Conservation (phyloP, 192 early-diverging fungal species). For the Coemansia sp. region DNA sequence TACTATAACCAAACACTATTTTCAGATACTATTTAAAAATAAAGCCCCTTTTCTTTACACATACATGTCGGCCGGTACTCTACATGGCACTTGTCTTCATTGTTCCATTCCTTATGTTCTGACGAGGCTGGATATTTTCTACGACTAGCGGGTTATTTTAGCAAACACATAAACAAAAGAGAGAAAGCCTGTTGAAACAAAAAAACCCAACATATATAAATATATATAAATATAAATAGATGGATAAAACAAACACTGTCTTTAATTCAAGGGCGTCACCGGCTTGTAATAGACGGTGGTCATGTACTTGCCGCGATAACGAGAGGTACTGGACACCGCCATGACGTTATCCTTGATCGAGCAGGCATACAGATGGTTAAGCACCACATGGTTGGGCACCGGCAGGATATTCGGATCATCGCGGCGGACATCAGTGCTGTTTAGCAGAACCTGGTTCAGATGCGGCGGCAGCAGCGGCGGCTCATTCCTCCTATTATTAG, state of each 20-base stretch:
- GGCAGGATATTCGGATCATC: slow-evolving; percentile 82
- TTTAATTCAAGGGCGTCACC: slow-evolving; percentile 21
- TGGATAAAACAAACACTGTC: too few species aligned
- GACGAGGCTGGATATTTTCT: too few species aligned
- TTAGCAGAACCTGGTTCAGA: slow-evolving; percentile 87
- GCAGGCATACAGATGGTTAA: slow-evolving; percentile 96
- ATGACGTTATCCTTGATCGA: slow-evolving; percentile 94
- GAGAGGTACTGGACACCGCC: slow-evolving; percentile 84
- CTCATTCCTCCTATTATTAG: slow-evolving; percentile 53
- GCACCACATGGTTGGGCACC: slow-evolving; percentile 86
- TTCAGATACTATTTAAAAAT: not conserved
- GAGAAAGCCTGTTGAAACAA: too few species aligned
- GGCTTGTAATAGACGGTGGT: slow-evolving; percentile 56
- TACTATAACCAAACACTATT: not conserved
- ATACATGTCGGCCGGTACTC: too few species aligned
- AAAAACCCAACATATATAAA: not conserved
- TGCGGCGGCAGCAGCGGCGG: slow-evolving; percentile 90
- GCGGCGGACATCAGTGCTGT: slow-evolving; percentile 62
- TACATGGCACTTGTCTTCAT: too few species aligned
- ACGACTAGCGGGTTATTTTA: too few species aligned
- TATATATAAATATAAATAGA: too few species aligned
- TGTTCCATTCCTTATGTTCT: too few species aligned
- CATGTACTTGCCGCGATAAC: slow-evolving; percentile 87
- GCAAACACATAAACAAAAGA: too few species aligned
- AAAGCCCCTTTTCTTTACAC: too few species aligned